Evolutionary conservation across 257 asterid species (phyloP).

Genomic region (Ehretia macrophylla): DNA sequence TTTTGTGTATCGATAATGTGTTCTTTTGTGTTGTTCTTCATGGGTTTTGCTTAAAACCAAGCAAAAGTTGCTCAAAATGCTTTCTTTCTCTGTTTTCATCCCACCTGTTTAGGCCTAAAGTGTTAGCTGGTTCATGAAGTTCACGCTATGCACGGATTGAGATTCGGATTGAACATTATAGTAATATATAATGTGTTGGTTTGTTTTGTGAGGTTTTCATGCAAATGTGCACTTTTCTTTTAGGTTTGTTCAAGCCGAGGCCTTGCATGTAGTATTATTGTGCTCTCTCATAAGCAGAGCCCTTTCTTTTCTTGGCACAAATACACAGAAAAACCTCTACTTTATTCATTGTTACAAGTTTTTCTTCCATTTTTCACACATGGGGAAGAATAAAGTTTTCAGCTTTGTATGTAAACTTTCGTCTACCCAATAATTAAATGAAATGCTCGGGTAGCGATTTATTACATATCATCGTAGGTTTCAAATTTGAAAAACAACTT

Average conservation of each 20-base stretch:
- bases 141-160: neutral
- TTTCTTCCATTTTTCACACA: too few species aligned
- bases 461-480: too few species aligned
- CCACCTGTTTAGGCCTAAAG: neutral
- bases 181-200: neutral
- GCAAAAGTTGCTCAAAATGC: conserved; percentile 3
- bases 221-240: conserved; percentile 22
- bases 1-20: neutral
- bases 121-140: too few species aligned
- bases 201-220: conserved; percentile 3
- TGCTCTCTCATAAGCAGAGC: neutral
- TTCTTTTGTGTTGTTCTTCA: neutral
- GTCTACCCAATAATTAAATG: too few species aligned
- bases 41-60: conserved; percentile 13
- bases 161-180: neutral
- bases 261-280: conserved; percentile 21
- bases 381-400: too few species aligned
- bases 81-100: conserved; percentile 1
- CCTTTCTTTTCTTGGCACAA: too few species aligned
- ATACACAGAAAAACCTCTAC: too few species aligned
- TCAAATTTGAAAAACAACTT: too few species aligned
- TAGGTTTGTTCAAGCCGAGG: conserved; percentile 6
- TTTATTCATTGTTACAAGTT: too few species aligned
- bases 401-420: too few species aligned
- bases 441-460: too few species aligned